These are phyloP conservation scores for Centella asiatica DNA, from an alignment of 129 eudicot species.

Conservation along the genomic window DNA sequence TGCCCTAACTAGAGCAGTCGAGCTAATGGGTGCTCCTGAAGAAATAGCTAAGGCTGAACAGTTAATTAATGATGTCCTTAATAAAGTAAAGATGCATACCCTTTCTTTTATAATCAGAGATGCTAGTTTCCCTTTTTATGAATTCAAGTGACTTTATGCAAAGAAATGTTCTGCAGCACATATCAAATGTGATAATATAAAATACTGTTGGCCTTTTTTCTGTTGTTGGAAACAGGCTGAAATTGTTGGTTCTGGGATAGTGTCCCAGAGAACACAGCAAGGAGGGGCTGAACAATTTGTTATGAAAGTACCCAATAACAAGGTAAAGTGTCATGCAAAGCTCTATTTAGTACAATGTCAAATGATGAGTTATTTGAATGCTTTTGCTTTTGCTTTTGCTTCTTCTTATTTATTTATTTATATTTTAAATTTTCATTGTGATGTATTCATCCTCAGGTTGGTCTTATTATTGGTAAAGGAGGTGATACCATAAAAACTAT, in stretches of 20 bases:
- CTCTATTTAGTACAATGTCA: neutral
- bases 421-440: too few relatives aligned
- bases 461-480: slow-evolving; percentile 96
- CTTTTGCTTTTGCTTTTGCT: too few relatives aligned
- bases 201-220: neutral
- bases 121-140: neutral
- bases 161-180: neutral
- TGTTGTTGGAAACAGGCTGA: slow-evolving; percentile 49
- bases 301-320: slow-evolving; percentile 74
- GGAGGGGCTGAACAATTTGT: slow-evolving; percentile 64
- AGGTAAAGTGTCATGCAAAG: slow-evolving; percentile 29
- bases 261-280: slow-evolving; percentile 46
- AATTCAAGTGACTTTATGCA: too few relatives aligned
- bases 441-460: slow-evolving; percentile 50
- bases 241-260: slow-evolving; percentile 71
- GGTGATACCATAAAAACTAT: slow-evolving; percentile 94
- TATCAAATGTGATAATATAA: neutral
- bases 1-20: slow-evolving; percentile 58
- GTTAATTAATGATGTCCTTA: slow-evolving; percentile 70
- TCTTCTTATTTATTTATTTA: too few relatives aligned
- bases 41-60: slow-evolving; percentile 86
- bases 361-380: neutral
- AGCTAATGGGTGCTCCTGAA: slow-evolving; percentile 69
- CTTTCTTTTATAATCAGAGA: neutral
- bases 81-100: slow-evolving; percentile 44